phyloP scores from a whole-genome alignment of 1,284 basidiomycete genomes.

The Heterobasidion parviporum region DNA sequence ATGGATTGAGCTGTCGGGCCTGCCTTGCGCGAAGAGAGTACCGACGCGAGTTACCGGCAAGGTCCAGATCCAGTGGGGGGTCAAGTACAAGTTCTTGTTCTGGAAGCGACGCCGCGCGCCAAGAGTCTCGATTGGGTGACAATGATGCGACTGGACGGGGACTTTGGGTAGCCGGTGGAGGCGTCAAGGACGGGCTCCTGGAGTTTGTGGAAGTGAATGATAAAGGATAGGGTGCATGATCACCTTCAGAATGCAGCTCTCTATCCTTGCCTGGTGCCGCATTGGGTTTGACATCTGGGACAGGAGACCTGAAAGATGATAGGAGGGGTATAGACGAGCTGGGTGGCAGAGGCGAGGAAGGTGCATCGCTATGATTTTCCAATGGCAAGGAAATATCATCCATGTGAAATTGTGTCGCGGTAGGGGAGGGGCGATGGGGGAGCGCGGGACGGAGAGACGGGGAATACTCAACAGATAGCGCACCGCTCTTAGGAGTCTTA shows the following conservation, averaged over 20 bases:
- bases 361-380: not conserved
- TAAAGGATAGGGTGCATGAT: no score
- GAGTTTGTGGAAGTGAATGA: no score
- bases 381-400: not conserved
- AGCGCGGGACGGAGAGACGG: not conserved
- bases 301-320: not conserved
- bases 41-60: constrained; percentile 21
- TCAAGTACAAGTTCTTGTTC: not conserved
- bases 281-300: not conserved
- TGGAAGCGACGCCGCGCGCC: not conserved
- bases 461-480: not conserved
- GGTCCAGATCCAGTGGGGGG: not conserved
- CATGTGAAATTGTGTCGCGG: not conserved
- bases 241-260: not conserved
- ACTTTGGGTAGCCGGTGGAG: no score
- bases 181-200: no score
- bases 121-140: not conserved
- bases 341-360: not conserved
- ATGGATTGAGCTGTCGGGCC: constrained; percentile 45
- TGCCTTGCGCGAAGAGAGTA: constrained; percentile 45
- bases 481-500: no score
- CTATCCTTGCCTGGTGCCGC: not conserved
- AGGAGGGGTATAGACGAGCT: not conserved
- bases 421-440: not conserved
- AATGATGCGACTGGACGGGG: not conserved